Base-by-base conservation (phyloP, 2,329 filamentous ascomycete species). In the Phyllosticta paracitricarpa region DNA sequence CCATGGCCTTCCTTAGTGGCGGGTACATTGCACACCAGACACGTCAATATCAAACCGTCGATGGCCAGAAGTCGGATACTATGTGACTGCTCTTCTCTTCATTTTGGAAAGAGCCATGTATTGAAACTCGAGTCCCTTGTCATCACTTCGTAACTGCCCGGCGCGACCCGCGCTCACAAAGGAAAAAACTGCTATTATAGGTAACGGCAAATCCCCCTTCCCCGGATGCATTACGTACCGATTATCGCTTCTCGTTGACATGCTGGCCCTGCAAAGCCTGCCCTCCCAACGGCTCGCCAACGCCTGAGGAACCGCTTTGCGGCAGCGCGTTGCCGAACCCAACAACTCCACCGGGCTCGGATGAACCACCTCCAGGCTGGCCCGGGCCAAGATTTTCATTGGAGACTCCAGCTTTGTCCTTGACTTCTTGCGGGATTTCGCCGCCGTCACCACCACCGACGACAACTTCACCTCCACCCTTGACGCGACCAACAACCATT, bases 401-500 rank as follows among this genome's bases (percentile, higher is more conserved):
- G 26, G 57, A 66, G 9, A 63, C 67, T 9, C 68, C 69, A 25
- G 68, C 64, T 4, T 67, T 67, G 63, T 74, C 68, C 48, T 75
- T 55, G 52, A 78, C 77, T 14, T 68, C 67, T 3, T 76, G 72
- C 1, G 75, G 70, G 9, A 80, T 64, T 1, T 70, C 68, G 7
- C 78, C 78, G 6, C 79, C 83, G 55, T 84, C 84, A 8, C 82
- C 84, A 22, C 86, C 87, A 1, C 89, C 88, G 22, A 92, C 86
- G 56, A 93, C 81, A 22, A 91, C 80, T 66, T 90, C 83, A 2
- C 88, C 84, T 4, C 88, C 89, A 48, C 86, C 87, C 62, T 84
- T 83, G 56, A 93, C 89, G 65, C 85, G 86, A 40, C 90, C 90
- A 4, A 95, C 86, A 0, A 95, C 87, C 94, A 99, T 97, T 51